Conservation (phyloP, 176 grass and related monocot genomes). For the Phyllostachys edulis region DNA sequence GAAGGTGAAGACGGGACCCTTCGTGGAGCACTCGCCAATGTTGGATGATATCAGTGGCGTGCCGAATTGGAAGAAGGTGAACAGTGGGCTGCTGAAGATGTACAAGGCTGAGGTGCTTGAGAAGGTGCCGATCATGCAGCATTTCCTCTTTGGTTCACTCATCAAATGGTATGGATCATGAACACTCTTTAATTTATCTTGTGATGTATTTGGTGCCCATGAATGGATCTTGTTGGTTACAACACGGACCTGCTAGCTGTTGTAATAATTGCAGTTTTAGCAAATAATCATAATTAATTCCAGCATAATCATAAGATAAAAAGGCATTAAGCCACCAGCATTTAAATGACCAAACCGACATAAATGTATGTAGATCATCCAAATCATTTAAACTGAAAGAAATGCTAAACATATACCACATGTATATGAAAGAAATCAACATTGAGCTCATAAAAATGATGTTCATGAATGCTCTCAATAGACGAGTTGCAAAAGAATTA, state of each 20-base stretch:
- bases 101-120: slow-evolving; percentile 96
- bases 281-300: too few relatives aligned
- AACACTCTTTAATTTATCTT: not conserved
- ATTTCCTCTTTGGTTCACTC: slow-evolving; percentile 94
- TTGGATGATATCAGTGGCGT: slow-evolving; percentile 91
- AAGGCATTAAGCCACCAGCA: too few relatives aligned
- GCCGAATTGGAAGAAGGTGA: slow-evolving; percentile 82
- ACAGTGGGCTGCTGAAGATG: slow-evolving; percentile 93
- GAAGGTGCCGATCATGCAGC: slow-evolving; percentile 98
- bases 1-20: slow-evolving; percentile 90
- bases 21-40: slow-evolving; percentile 92
- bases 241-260: not conserved
- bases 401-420: too few relatives aligned
- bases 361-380: too few relatives aligned
- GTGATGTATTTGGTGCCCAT: not conserved
- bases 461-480: too few relatives aligned
- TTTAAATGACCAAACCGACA: too few relatives aligned
- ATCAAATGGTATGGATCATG: slow-evolving; percentile 80
- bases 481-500: too few relatives aligned
- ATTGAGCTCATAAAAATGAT: too few relatives aligned
- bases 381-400: too few relatives aligned
- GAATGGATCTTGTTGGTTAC: slow-evolving; percentile 10
- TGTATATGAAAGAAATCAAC: too few relatives aligned
- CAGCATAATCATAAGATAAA: too few relatives aligned
- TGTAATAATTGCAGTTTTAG: too few relatives aligned